Evolutionary conservation across 75 land plant genomes (phyloP), one percentile per base, ranked within the genome.

Genomic region (Ceratopteris richardii): DNA sequence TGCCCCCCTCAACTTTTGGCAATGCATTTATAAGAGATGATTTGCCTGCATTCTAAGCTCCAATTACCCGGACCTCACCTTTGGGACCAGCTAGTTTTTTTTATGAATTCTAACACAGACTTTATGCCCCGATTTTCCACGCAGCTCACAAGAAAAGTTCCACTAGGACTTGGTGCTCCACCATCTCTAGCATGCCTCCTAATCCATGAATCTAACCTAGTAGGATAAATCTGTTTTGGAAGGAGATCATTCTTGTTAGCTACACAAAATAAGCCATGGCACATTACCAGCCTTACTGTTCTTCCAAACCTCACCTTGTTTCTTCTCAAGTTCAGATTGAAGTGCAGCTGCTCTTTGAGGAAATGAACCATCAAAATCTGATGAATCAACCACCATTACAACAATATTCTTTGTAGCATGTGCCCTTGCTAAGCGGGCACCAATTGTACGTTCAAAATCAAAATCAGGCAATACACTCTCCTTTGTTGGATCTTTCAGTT

Each of bases 31-130:
- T 89, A 65, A 93, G 55, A 3, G 98, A 86, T 6, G 91, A 86
- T 43, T 93, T 93, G n/a, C 98, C 98, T 0, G 85, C 96, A 75
- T 93, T 93, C 62, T 93, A 96, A 0, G 98, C 84, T 24, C 98
- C 98, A 0, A 93, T 57, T 0, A 85, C 90, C 98, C 98, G 89
- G 52, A 86, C 96, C 55, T 79, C 77, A 7, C 98, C 98, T 29
- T 96, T 54, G 0, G 70, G 60, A 18, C 98, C 98, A 0, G 77
- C 90, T 26, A 93, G n/a, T 64, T 25, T 66, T 53, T 41, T 54
- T 74, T 6, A 93, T 69, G 30, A 78, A 82, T 60, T 86, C 80
- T 0, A 80, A 58, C 61, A 93, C 60, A 51, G 75, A 67, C 64
- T 75, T 66, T 58, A 93, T 42, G 0, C 98, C 98, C 98, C 98